phyloP scores from a whole-genome alignment of 208 protist species.

The Trypanosoma melophagium region DNA sequence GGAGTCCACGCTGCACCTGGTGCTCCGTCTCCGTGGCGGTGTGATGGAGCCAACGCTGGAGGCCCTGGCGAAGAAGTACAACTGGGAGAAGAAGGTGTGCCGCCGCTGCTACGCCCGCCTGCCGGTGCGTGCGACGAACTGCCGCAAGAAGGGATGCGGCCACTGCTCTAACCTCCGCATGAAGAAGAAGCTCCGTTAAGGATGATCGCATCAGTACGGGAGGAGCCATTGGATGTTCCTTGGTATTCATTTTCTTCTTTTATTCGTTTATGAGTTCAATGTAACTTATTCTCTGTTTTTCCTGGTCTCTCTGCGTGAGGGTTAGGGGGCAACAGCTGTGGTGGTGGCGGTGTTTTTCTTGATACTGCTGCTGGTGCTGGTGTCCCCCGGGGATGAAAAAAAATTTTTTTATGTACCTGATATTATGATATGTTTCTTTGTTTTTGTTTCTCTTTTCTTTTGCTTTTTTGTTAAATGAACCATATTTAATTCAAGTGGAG shows the following conservation, averaged over 20 bases:
- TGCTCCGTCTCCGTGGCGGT: slow-evolving; percentile 93
- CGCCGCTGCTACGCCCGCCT: slow-evolving; percentile 98
- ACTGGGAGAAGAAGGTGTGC: slow-evolving; percentile 99
- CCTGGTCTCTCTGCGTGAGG: too few relatives aligned
- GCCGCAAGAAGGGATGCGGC: slow-evolving; percentile 99
- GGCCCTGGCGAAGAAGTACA: slow-evolving; percentile 97
- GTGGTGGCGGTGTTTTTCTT: too few relatives aligned
- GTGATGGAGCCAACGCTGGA: slow-evolving; percentile 98
- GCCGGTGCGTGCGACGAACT: slow-evolving; percentile 97
- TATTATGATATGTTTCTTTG: too few relatives aligned
- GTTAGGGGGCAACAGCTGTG: too few relatives aligned
- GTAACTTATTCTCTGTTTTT: too few relatives aligned
- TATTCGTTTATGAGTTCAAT: slow-evolving; percentile 12
- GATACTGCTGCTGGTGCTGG: too few relatives aligned
- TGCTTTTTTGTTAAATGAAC: too few relatives aligned
- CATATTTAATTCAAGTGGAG: too few relatives aligned
- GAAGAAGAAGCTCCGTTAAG: slow-evolving; percentile 99
- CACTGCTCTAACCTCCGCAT: slow-evolving; percentile 98
- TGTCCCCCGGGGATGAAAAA: too few relatives aligned
- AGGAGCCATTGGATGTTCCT: too few relatives aligned
- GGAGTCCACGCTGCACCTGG: slow-evolving; percentile 99
- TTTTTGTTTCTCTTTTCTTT: too few relatives aligned
- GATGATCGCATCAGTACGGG: background rate
- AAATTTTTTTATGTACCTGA: too few relatives aligned
- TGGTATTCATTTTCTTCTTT: slow-evolving; percentile 11